Conservation (phyloP, 805 yeast species). For the Metschnikowia cubensis region DNA sequence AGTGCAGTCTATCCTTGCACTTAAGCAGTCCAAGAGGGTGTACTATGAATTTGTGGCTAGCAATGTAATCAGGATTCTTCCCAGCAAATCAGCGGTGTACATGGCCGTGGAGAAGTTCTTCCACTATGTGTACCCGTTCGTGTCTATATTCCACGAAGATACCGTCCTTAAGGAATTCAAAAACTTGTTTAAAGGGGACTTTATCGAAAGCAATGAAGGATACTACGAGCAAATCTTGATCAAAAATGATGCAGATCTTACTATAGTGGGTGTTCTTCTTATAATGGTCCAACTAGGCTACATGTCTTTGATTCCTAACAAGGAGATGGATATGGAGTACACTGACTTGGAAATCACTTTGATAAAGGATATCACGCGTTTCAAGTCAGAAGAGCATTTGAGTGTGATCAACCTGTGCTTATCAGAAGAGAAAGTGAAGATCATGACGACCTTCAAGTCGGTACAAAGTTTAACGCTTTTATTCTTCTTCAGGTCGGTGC, state of each 20-base stretch:
- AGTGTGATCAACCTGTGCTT: conserved; percentile 33
- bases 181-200: conserved; percentile 15
- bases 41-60: conserved; percentile 27
- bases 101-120: conserved; percentile 31
- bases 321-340: conserved; percentile 24
- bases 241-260: conserved; percentile 30
- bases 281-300: conserved; percentile 34
- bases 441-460: conserved; percentile 31
- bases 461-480: conserved; percentile 34
- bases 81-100: conserved; percentile 23
- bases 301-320: conserved; percentile 36
- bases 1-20: conserved; percentile 20
- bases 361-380: conserved; percentile 28
- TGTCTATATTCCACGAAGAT: conserved; percentile 33
- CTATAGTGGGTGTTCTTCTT: conserved; percentile 27
- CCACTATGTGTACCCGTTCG: conserved; percentile 38
- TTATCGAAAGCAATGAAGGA: conserved; percentile 14
- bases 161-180: conserved; percentile 25
- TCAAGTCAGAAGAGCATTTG: conserved; percentile 27
- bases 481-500: conserved; percentile 32
- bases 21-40: conserved; percentile 19
- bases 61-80: conserved; percentile 29
- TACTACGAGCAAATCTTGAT: conserved; percentile 22
- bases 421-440: conserved; percentile 26
- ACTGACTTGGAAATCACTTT: conserved; percentile 25